Base-by-base conservation (phyloP, 306 rosid genomes). In the Dalbergia oliveri region DNA sequence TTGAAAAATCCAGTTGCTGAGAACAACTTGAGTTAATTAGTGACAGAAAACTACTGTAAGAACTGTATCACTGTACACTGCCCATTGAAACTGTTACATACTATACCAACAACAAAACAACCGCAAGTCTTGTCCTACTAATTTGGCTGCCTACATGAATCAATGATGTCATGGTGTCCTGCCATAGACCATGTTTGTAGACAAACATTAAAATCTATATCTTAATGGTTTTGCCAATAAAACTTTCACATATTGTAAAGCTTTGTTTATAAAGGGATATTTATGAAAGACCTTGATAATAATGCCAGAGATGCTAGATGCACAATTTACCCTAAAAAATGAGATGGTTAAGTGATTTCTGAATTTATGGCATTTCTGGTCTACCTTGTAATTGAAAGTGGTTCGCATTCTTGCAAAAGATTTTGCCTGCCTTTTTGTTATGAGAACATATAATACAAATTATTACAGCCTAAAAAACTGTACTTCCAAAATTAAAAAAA, bases 21-120 rank as follows among this genome's bases (percentile, higher is more conserved):
- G 69, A 65, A 65, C 34, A 61, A 75, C 18, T 75, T 44, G 44
- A 35, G 21, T 33, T 45, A 45, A 66, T 26, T 63, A 80, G 60
- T 64, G 5, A 56, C 11, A 49, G 74, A 61, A 80, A 26, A 11
- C 14, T 68, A 16, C 4, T 7, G 31, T n/a, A 44, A 56, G 26
- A 59, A 59, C 67, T 57, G 23, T 43, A 14, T n/a, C 11, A 13
- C 33, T 44, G 41, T 43, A 56, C 19, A 44, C 35, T 35, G 53
- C 54, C 68, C 64, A 41, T 71, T 23, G 67, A 33, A 68, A 16
- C 53, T 21, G 6, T 31, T 44, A 45, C 23, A 5, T 59, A 59
- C 69, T 10, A 26, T 26, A 26, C 31, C 31, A 26, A 26, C 3
- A 26, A 26, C 31, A 26, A 26, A 26, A 26, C 31, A 26, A 26